Percentiles rank a stretch among this genome's conserved stretches.
Conservation (phyloP, 495 filamentous ascomycete species). For the Chaetomium fimeti region DNA sequence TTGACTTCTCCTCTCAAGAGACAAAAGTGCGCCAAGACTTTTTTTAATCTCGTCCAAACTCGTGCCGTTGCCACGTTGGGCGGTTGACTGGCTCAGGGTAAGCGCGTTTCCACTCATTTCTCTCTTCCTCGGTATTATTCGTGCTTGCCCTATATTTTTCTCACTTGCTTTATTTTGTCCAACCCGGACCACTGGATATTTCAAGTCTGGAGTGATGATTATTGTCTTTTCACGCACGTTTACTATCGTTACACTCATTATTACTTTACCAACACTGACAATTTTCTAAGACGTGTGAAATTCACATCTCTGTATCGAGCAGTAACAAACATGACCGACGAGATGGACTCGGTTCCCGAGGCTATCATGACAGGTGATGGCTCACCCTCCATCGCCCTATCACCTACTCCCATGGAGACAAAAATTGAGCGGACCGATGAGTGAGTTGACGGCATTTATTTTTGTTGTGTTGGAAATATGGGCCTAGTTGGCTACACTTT, state of each 20-base stretch:
- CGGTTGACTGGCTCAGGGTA: conserved; percentile 14
- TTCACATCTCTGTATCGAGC: background rate
- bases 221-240: too few relatives aligned
- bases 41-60: conserved; percentile 5
- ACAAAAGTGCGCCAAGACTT: conserved; percentile 16
- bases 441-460: conserved; percentile 3
- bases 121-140: background rate
- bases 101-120: conserved; percentile 3
- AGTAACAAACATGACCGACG: background rate
- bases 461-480: background rate
- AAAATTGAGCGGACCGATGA: conserved; percentile 13
- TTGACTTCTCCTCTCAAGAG: background rate
- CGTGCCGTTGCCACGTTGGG: conserved; percentile 20
- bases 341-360: conserved; percentile 7
- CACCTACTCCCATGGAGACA: conserved; percentile 5
- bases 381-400: background rate
- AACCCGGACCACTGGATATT: too few relatives aligned
- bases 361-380: background rate
- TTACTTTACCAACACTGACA: conserved; percentile 7
- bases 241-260: too few relatives aligned
- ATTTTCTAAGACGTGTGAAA: background rate
- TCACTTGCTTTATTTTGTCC: background rate
- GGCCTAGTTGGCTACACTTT: background rate
- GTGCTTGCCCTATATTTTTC: background rate
- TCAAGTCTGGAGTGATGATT: too few relatives aligned